Conservation (phyloP, 1,284 basidiomycete genomes). For the Austropuccinia psidii region DNA sequence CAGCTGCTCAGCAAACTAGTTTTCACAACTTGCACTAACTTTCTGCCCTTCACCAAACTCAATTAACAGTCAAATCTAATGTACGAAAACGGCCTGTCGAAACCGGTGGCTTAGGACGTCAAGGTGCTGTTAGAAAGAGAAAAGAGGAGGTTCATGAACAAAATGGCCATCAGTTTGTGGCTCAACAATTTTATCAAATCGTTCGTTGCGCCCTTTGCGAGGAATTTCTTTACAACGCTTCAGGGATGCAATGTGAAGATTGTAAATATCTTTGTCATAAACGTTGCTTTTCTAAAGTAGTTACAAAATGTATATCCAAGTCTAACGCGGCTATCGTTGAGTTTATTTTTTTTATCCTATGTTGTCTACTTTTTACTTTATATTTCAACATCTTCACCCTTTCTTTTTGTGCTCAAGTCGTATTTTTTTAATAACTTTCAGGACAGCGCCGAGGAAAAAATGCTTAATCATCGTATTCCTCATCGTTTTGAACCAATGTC, state of each 20-base stretch:
- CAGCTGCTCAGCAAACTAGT: not conserved
- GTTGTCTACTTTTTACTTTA: conserved; percentile 46
- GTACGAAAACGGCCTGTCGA: conserved; percentile 90
- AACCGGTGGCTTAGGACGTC: conserved; percentile 81
- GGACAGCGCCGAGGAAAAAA: conserved; percentile 93
- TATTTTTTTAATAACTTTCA: conserved; percentile 45
- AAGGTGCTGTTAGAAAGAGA: conserved; percentile 94
- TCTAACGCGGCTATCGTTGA: conserved; percentile 72
- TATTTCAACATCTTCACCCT: not conserved
- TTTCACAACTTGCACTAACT: not conserved
- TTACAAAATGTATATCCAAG: conserved; percentile 98
- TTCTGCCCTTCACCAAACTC: not conserved
- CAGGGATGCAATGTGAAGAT: conserved; percentile 98
- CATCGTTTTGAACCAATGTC: conserved; percentile 97
- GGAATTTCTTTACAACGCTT: conserved; percentile 93
- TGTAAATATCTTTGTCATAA: conserved; percentile 99
- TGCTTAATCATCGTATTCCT: conserved; percentile 94
- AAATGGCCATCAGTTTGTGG: conserved; percentile 98
- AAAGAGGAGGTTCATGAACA: conserved; percentile 98
- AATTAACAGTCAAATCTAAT: conserved; percentile 76
- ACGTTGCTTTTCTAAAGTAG: conserved; percentile 97
- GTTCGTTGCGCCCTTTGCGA: conserved; percentile 95
- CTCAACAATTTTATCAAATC: conserved; percentile 89
- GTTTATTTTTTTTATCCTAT: conserved; percentile 27
- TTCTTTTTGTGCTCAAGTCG: not conserved